Evolutionary conservation across 2,329 filamentous ascomycete genomes (phyloP), one percentile per base, ranked within the genome.

Genomic region (Nakataea oryzae): DNA sequence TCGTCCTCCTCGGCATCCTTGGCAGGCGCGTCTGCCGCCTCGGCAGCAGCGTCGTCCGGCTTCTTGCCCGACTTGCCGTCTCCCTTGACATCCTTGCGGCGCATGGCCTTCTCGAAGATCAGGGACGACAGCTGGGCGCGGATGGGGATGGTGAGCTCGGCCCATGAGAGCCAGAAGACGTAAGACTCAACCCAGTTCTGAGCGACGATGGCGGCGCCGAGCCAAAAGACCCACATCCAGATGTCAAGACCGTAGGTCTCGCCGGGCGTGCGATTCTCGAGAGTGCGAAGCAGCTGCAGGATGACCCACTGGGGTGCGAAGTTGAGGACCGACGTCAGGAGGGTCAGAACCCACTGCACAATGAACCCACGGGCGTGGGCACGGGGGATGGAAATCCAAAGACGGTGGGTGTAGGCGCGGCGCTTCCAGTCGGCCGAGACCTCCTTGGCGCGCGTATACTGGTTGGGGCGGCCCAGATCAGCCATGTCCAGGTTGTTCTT

Each of bases 91-190:
- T 93, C 90, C 70, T 93, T 93, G 59, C 87, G 82, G 56, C 87
- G 81, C 79, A 92, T 85, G 0, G 88, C 83, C 71, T 95, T 95
- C 64, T 87, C 83, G 67, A 93, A 93, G 21, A 93, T 82, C 9
- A 91, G 78, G 0, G 88, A 82, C 1, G 87, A 85, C 2, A 95
- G 75, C 67, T 92, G 86, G 30, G 85, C 81, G 60, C 88, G 84
- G 21, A 93, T 76, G 0, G 88, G 87, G 28, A 91, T 78, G 57
- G 80, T 80, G 13, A 93, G 70, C 60, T 84, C 80, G 0, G 82
- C 79, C 72, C 82, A 86, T 0, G 83, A 84, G 58, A 87, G 75
- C 86, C 87, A 92, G 67, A 83, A 86, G 21, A 88, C 72, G 77
- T 61, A 61, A 7, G 60, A 61, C 32, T 72, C 76, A 83, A 88